Percentiles rank a stretch among this genome's conserved stretches.
phyloP scores from a whole-genome alignment of 2,329 filamentous ascomycete species.

The Coniochaeta ligniaria region DNA sequence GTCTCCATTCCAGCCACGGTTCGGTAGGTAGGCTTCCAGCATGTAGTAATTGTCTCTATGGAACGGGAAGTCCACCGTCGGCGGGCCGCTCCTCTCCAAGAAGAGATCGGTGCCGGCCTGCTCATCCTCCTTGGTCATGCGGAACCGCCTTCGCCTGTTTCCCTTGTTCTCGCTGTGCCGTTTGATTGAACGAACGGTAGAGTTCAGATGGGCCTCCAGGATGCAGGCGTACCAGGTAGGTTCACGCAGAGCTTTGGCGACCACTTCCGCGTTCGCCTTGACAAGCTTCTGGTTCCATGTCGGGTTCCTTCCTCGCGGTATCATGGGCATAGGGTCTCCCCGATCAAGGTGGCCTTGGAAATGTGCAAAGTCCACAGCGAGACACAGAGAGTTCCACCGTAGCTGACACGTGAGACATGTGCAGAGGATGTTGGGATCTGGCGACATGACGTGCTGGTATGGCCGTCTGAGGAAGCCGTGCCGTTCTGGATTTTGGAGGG shows the following conservation, averaged over 20 bases:
- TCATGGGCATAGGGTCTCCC: constrained; percentile 43
- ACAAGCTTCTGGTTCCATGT: constrained; percentile 43
- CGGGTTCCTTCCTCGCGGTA: constrained; percentile 37
- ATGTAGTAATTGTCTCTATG: constrained; percentile 52
- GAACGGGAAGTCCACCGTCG: constrained; percentile 44
- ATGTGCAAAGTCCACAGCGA: constrained; percentile 47
- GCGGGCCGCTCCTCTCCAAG: constrained; percentile 40
- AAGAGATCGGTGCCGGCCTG: constrained; percentile 40
- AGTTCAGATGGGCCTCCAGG: constrained; percentile 20
- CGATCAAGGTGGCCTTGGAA: constrained; percentile 46
- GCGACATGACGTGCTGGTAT: constrained; percentile 44
- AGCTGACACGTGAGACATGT: constrained; percentile 49
- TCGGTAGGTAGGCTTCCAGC: constrained; percentile 50
- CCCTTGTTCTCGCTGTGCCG: constrained; percentile 39
- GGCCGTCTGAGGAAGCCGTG: constrained; percentile 24
- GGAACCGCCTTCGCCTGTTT: constrained; percentile 31
- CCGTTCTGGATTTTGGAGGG: constrained; percentile 31
- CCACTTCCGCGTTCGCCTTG: constrained; percentile 31
- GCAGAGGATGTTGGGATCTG: constrained; percentile 40
- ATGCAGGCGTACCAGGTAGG: constrained; percentile 42
- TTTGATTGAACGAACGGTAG: constrained; percentile 21
- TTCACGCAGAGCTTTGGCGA: constrained; percentile 35
- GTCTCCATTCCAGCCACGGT: constrained; percentile 43
- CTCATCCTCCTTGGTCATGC: constrained; percentile 30
- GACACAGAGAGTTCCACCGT: constrained; percentile 47